These are phyloP conservation scores for Fusarium avenaceum DNA, from an alignment of 2,329 filamentous ascomycete genomes.

Conservation along the genomic window DNA sequence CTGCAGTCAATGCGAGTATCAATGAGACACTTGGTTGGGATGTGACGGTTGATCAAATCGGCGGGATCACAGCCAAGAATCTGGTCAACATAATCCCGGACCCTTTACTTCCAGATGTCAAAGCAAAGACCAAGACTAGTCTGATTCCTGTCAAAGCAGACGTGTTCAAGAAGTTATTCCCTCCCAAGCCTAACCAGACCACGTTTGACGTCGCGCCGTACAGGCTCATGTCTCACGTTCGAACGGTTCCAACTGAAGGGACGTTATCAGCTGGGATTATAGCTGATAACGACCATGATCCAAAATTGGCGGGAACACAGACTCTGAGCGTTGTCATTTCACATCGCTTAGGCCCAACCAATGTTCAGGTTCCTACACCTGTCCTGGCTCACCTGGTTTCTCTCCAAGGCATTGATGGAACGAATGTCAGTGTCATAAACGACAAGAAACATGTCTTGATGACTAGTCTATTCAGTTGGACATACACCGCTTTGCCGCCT, in stretches of 20 bases:
- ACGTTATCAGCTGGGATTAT: no score
- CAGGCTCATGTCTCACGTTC: neutral
- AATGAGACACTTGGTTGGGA: neutral
- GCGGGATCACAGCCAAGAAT: neutral
- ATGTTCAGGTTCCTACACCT: neutral
- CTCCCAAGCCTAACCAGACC: neutral
- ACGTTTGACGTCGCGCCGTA: neutral
- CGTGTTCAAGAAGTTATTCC: neutral
- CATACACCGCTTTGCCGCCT: neutral
- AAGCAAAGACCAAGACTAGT: neutral
- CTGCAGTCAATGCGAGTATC: neutral
- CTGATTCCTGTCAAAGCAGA: neutral
- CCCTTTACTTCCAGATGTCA: neutral
- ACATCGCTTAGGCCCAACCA: neutral
- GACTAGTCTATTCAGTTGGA: neutral
- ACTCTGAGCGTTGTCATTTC: neutral
- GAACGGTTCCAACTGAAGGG: no score
- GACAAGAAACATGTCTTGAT: neutral
- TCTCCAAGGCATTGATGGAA: neutral
- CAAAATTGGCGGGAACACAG: no score
- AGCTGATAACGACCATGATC: no score
- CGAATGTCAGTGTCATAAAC: fast-evolving
- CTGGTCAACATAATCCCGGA: neutral
- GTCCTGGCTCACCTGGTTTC: neutral
- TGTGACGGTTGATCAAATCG: neutral